Percentiles rank a stretch among this genome's conserved stretches.
These are phyloP conservation scores for Beta vulgaris DNA, from an alignment of 148 eudicot species.

Conservation along the genomic window DNA sequence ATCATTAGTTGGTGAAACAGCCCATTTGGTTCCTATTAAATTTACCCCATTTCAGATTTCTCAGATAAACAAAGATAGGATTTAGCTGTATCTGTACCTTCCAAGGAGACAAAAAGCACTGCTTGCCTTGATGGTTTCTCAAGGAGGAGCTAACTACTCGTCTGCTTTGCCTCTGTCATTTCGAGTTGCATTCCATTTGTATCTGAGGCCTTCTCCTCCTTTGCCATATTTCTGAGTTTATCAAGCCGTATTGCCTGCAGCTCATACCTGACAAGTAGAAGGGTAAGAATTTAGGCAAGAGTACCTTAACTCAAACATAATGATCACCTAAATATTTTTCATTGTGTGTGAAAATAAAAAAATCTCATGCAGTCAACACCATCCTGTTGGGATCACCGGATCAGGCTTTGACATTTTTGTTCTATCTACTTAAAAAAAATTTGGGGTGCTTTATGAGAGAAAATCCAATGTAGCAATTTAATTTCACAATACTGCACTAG, in stretches of 20 bases:
- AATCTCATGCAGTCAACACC: no score
- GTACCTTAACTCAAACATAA: background rate
- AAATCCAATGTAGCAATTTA: background rate
- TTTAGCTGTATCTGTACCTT: slow-evolving; percentile 24
- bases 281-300: background rate
- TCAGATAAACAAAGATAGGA: background rate
- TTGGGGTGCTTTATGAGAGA: background rate
- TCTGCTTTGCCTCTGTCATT: slow-evolving; percentile 72
- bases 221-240: slow-evolving; percentile 52
- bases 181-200: slow-evolving; percentile 64
- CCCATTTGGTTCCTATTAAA: background rate
- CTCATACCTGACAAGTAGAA: slow-evolving; percentile 55
- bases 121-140: slow-evolving; percentile 1
- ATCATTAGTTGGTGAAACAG: background rate
- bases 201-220: slow-evolving; percentile 33
- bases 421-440: background rate
- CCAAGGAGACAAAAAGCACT: background rate
- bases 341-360: no score
- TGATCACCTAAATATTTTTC: background rate
- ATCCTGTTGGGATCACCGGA: no score
- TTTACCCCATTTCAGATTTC: background rate
- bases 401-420: no score
- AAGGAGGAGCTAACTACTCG: slow-evolving; percentile 14
- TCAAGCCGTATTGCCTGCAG: slow-evolving; percentile 63
- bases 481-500: background rate